Conservation (phyloP, 371 early-diverging fungal species). For the Actinomucor elegans region DNA sequence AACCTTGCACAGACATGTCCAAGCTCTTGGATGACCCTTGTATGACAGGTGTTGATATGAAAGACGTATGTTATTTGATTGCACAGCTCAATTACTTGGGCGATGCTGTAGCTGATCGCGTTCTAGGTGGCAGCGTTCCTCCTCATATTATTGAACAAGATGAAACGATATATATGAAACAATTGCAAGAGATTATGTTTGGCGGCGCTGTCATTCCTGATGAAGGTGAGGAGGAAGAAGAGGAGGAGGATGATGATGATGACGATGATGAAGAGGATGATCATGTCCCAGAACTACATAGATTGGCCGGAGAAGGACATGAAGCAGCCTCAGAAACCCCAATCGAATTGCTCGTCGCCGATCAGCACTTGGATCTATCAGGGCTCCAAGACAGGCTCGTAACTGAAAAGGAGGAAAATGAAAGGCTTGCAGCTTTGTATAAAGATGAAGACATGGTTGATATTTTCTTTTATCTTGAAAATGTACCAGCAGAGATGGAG, state of each 20-base stretch:
- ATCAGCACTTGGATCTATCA: too few relatives aligned
- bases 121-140: too few relatives aligned
- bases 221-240: neutral
- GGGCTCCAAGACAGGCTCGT: too few relatives aligned
- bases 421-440: neutral
- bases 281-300: neutral
- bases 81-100: constrained; percentile 6
- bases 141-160: too few relatives aligned
- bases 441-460: neutral
- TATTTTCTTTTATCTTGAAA: neutral
- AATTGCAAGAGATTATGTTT: neutral
- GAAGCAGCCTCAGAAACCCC: neutral
- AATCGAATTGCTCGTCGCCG: too few relatives aligned
- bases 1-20: constrained; percentile 10
- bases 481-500: neutral
- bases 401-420: neutral
- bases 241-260: neutral
- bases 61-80: constrained; percentile 8
- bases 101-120: neutral
- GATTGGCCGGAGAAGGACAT: neutral
- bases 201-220: too few relatives aligned
- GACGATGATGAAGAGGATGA: neutral
- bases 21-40: neutral
- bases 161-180: too few relatives aligned
- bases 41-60: neutral